Conservation (phyloP, 2,329 filamentous ascomycete genomes). For the Diaporthe longicolla region DNA sequence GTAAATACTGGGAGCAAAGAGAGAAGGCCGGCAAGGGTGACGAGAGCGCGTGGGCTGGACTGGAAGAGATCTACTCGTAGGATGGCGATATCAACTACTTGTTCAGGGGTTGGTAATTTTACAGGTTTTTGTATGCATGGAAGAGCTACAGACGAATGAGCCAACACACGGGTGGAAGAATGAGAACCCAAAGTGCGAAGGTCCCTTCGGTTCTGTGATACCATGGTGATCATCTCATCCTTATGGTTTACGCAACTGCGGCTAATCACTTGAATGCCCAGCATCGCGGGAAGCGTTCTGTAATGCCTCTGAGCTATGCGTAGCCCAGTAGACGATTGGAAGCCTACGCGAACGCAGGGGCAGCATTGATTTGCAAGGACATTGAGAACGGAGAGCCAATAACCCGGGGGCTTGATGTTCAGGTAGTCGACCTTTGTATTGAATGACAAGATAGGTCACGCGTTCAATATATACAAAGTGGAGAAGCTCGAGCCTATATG, state of each 20-base stretch:
- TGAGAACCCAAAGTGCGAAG: background rate
- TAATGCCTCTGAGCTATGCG: background rate
- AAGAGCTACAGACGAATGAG: constrained; percentile 19
- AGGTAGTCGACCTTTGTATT: too few relatives aligned
- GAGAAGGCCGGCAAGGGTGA: constrained; percentile 75
- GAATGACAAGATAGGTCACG: too few relatives aligned
- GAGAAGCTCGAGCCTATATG: background rate
- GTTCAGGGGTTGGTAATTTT: constrained; percentile 29
- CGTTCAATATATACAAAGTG: background rate
- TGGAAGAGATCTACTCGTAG: constrained; percentile 80
- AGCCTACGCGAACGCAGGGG: background rate
- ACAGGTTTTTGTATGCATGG: background rate
- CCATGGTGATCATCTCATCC: background rate
- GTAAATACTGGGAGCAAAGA: constrained; percentile 87
- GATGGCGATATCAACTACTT: constrained; percentile 16
- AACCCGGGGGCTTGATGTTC: too few relatives aligned
- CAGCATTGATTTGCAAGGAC: background rate
- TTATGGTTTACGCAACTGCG: background rate
- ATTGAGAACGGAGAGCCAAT: too few relatives aligned
- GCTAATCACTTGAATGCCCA: background rate
- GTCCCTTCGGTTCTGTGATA: too few relatives aligned
- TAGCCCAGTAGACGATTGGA: background rate
- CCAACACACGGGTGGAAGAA: constrained; percentile 12
- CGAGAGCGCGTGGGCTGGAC: constrained; percentile 72
- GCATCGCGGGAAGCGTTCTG: too few relatives aligned